Evolutionary conservation across 495 filamentous ascomycete species (phyloP).

Genomic region (Chaetomium tenue): DNA sequence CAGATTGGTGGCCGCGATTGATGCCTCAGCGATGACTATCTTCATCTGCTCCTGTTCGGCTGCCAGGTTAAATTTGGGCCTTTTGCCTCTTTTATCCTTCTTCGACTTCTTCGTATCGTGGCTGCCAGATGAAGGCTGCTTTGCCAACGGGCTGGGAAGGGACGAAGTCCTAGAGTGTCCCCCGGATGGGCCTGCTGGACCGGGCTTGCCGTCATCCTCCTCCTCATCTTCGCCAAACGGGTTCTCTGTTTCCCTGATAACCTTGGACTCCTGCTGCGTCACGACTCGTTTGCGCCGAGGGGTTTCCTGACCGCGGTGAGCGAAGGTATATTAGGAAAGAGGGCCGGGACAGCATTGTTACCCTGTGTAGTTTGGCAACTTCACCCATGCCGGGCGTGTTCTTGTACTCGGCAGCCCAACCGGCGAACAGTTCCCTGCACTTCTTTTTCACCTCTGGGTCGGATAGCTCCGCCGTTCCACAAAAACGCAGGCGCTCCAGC

Average conservation of each 20-base stretch:
- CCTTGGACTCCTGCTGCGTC: conserved; percentile 73
- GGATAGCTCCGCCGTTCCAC: conserved; percentile 78
- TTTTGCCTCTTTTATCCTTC: conserved; percentile 52
- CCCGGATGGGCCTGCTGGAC: conserved; percentile 27
- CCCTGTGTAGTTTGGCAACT: conserved; percentile 76
- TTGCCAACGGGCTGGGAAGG: conserved; percentile 22
- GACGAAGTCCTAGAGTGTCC: conserved; percentile 33
- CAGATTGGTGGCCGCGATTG: conserved; percentile 86
- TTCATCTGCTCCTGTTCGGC: conserved; percentile 84
- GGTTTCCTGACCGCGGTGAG: conserved; percentile 46
- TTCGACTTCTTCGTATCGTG: conserved; percentile 37
- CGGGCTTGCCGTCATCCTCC: conserved; percentile 32
- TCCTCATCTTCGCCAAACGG: conserved; percentile 64
- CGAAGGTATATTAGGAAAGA: neutral
- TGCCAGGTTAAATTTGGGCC: conserved; percentile 74
- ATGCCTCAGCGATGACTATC: conserved; percentile 75
- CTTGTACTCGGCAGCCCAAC: conserved; percentile 85
- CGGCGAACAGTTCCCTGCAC: conserved; percentile 77
- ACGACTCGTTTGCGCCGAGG: conserved; percentile 55
- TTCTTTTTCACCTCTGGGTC: conserved; percentile 83
- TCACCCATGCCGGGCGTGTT: conserved; percentile 74
- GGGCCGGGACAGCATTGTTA: conserved; percentile 20
- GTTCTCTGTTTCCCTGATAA: conserved; percentile 71
- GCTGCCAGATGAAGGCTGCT: conserved; percentile 24
- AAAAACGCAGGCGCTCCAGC: conserved; percentile 85